Conservation (phyloP, 257 asterid genomes). For the Rhazya stricta region DNA sequence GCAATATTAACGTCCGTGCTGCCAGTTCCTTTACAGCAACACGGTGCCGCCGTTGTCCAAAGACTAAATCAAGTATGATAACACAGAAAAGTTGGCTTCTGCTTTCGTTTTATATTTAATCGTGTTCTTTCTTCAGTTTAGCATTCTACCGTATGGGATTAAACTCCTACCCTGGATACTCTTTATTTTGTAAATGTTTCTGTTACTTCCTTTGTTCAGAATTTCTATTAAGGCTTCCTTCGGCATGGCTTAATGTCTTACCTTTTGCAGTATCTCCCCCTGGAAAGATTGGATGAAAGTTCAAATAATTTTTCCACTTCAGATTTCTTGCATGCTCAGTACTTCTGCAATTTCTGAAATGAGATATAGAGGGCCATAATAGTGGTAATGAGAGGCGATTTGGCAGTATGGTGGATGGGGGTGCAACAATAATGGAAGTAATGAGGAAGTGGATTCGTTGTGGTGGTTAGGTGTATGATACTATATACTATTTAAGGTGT, state of each 20-base stretch:
- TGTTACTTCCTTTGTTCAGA: not conserved
- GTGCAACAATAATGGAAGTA: not conserved
- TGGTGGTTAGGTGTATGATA: not conserved
- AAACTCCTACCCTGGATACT: not conserved
- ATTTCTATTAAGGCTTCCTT: not conserved
- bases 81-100: constrained; percentile 3
- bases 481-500: not conserved
- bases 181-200: not conserved
- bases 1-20: constrained; percentile 31
- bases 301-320: not conserved
- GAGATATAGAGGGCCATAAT: not conserved
- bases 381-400: not conserved
- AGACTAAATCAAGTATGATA: constrained; percentile 59
- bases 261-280: not conserved
- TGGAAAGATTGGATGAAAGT: not conserved
- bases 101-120: not conserved
- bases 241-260: not conserved
- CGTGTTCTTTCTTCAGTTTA: not conserved
- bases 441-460: not conserved
- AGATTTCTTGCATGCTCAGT: not conserved
- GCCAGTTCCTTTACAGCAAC: constrained; percentile 64
- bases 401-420: not conserved
- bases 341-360: not conserved
- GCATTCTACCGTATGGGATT: not conserved
- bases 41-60: constrained; percentile 64